These are phyloP conservation scores for Fusarium palustre DNA, from an alignment of 2,329 filamentous ascomycete species.

Conservation along the genomic window DNA sequence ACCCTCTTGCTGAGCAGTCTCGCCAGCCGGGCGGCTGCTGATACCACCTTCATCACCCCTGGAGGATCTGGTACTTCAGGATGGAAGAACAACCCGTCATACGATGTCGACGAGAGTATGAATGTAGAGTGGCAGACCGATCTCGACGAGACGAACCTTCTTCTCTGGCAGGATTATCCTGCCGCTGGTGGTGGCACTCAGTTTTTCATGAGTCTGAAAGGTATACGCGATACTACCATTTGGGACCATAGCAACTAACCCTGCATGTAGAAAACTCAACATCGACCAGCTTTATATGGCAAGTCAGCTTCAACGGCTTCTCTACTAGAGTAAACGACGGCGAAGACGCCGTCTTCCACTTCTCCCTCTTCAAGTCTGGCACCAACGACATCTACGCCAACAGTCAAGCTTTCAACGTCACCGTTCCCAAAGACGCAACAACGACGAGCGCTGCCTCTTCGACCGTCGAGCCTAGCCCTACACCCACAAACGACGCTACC, in stretches of 20 bases:
- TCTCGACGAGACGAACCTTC: slow-evolving; percentile 31
- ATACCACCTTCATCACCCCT: slow-evolving; percentile 28
- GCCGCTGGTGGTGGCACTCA: slow-evolving; percentile 10
- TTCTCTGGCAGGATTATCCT: slow-evolving; percentile 44
- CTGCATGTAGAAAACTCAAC: slow-evolving; percentile 32
- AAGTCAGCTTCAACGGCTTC: slow-evolving; percentile 33
- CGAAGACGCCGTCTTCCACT: slow-evolving; percentile 38
- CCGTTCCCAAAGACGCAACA: slow-evolving; percentile 9
- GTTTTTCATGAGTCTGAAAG: slow-evolving; percentile 10
- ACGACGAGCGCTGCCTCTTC: slow-evolving; percentile 9
- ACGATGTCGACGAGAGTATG: slow-evolving; percentile 39
- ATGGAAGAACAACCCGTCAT: slow-evolving; percentile 44
- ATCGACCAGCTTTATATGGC: slow-evolving; percentile 40
- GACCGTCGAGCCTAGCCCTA: slow-evolving; percentile 5
- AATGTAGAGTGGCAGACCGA: slow-evolving; percentile 43
- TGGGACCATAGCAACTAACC: neutral
- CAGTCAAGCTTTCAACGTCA: slow-evolving; percentile 42
- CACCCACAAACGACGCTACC: neutral
- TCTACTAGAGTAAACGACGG: slow-evolving; percentile 10
- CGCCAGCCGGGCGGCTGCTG: slow-evolving; percentile 5
- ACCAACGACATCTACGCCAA: slow-evolving; percentile 23
- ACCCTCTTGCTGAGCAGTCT: slow-evolving; percentile 20
- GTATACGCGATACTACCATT: neutral
- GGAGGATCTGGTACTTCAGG: slow-evolving; percentile 30
- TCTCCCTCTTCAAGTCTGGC: slow-evolving; percentile 26